Base-by-base conservation (phyloP, 306 rosid species). In the Ammopiptanthus mongolicus region DNA sequence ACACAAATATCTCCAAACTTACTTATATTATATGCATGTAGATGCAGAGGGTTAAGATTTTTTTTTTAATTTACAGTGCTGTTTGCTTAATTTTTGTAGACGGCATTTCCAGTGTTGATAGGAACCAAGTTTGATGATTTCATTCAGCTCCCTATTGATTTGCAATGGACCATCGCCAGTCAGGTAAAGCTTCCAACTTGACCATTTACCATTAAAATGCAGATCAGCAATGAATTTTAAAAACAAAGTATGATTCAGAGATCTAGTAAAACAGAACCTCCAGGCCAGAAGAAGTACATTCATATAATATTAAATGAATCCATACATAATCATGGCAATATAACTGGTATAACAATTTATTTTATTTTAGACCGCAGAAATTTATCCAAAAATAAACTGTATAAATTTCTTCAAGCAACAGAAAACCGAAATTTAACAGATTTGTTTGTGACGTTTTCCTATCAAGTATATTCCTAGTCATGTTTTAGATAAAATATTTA, bases 91-190 rank as follows among this genome's bases (percentile, higher is more conserved):
- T 74, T 83, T 69, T 78, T 82, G 76, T 37, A 95, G 99, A 85
- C 92, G 1, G 97, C 97, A 81, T 88, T 95, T 79, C 99, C 97
- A 56, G 86, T 95, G 41, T 82, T 95, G 78, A 81, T 95, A 62
- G 98, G 98, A 78, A 90, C 97, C 57, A 95, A 95, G 80, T 95
- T 91, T 73, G 99, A 95, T 44, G 99, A 95, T 59, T 95, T 95
- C 85, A 92, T 95, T 85, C 99, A 92, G 60, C 99, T 95, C 37
- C 99, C 99, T 4, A 80, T 95, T 58, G 99, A 95, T 85, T 59
- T 95, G 91, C 99, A 95, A 51, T 91, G 99, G 99, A 86, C 97
- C 50, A 90, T 95, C 18, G 99, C 97, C 56, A 87, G 87, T 67
- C 84, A 95, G 97, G 99, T 95, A 86, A 83, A 23, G 8, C 51